These are phyloP conservation scores for Aegilops speltoides DNA, from an alignment of 176 grass and related monocot genomes.

Conservation along the genomic window DNA sequence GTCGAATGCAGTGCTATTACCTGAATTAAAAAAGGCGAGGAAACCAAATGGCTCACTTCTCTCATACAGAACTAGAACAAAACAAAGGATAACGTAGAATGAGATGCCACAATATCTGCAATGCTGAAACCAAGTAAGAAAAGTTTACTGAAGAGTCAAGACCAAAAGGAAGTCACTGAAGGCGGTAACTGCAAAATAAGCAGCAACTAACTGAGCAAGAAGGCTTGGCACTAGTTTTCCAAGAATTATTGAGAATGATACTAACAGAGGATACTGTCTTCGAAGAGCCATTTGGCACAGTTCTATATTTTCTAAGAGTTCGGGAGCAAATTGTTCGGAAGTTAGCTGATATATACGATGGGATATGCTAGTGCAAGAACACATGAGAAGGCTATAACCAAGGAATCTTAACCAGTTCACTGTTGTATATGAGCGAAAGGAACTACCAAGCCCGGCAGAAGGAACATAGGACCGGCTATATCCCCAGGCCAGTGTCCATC, in stretches of 20 bases:
- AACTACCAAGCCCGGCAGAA: slow-evolving; percentile 79
- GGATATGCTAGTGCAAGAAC: not conserved
- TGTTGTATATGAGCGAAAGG: not conserved
- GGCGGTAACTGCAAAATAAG: not conserved
- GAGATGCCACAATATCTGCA: not conserved
- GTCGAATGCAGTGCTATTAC: slow-evolving; percentile 65
- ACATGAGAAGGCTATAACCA: not conserved
- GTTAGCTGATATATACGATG: not conserved
- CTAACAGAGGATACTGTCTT: not conserved
- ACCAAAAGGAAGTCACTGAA: not conserved
- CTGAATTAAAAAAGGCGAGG: slow-evolving; percentile 30
- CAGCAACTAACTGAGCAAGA: not conserved
- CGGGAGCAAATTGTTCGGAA: not conserved
- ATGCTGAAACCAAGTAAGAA: not conserved
- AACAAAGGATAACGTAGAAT: not conserved
- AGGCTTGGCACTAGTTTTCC: not conserved
- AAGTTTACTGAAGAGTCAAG: not conserved
- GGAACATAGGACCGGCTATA: slow-evolving; percentile 80
- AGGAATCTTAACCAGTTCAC: not conserved
- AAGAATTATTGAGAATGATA: not conserved
- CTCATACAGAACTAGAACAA: not conserved
- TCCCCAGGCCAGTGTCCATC: slow-evolving; percentile 91
- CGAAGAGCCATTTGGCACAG: not conserved
- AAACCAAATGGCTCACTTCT: not conserved
- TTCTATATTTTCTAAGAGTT: not conserved